Base-by-base conservation (phyloP, 2,329 filamentous ascomycete genomes). In the Ophiocordyceps sinensis region DNA sequence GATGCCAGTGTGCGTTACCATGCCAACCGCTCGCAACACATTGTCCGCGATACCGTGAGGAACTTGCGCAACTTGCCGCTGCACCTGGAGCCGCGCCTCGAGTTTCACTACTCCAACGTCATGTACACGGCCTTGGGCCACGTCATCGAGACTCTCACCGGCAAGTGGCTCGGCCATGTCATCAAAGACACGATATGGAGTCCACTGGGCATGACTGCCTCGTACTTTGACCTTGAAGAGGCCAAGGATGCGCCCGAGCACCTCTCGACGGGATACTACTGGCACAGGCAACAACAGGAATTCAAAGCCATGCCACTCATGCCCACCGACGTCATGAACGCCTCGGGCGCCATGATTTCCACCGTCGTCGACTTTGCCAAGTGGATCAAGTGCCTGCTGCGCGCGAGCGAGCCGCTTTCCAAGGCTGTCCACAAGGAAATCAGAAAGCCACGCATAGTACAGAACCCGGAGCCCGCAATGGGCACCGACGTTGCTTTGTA, bases 371-470 rank as follows among this genome's bases (percentile, higher is more conserved):
- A 75, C 54, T 75, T 70, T 49, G 51, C 61, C 3, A 65, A 63
- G 47, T 78, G 72, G 73, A 47, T 74, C 4, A 56, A 57, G 29
- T 68, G 65, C 17, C 56, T 75, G 21, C 53, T 77, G 26, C 49
- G 59, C 10, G 36, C 52, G 40, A 30, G 39, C 0, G 41, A 30
- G 7, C 54, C 55, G 2, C 48, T 59, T 8, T 54, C 55, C 2
- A 26, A 46, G 10, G 45, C 38, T 0, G 51, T 50, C 3, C 56
- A 59, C 40, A 30, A 43, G 8, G 56, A 59, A 14, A 50, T 64
- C 14, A 51, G 51, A 28, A 53, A 35, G 12, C 54, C 60, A 5
- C 43, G 57, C 2, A 41, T 59, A 4, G 53, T 71, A 11, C 29
- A 40, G 14, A 37, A 7, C 26, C 13, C 40, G 12, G 36, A 41